phyloP scores from a whole-genome alignment of 345 rosid species.

The Hirschfeldia incana region DNA sequence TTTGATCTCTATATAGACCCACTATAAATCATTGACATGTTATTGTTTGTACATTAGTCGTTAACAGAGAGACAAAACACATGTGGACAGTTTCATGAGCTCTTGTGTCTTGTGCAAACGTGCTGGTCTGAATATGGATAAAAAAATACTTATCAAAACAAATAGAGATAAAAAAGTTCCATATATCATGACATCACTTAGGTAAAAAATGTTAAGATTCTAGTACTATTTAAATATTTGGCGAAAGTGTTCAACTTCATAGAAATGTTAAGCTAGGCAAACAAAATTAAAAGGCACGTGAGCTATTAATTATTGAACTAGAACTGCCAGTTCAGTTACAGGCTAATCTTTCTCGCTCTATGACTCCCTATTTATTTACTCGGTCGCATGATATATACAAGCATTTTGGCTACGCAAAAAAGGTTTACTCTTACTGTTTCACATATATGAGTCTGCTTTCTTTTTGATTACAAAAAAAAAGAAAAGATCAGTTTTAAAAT shows the following conservation, averaged over 20 bases:
- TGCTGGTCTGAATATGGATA: neutral
- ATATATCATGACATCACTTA: neutral
- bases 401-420: slow-evolving; percentile 20
- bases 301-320: neutral
- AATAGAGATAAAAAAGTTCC: neutral
- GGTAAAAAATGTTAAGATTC: neutral
- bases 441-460: too few species aligned
- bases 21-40: neutral
- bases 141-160: neutral
- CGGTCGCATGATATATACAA: slow-evolving; percentile 15
- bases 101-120: slow-evolving; percentile 31
- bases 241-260: neutral
- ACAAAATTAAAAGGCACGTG: slow-evolving; percentile 20
- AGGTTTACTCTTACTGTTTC: neutral
- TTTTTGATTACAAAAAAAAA: too few species aligned
- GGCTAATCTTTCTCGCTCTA: neutral
- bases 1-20: neutral
- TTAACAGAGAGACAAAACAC: neutral
- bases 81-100: neutral
- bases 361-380: neutral
- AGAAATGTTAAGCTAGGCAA: slow-evolving; percentile 8
- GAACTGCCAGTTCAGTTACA: slow-evolving; percentile 8
- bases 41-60: neutral
- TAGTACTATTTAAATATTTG: neutral
- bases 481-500: neutral